Evolutionary conservation across 208 protist species (phyloP), one percentile per base, ranked within the genome.

Genomic region (Wallacemonas sp.): DNA sequence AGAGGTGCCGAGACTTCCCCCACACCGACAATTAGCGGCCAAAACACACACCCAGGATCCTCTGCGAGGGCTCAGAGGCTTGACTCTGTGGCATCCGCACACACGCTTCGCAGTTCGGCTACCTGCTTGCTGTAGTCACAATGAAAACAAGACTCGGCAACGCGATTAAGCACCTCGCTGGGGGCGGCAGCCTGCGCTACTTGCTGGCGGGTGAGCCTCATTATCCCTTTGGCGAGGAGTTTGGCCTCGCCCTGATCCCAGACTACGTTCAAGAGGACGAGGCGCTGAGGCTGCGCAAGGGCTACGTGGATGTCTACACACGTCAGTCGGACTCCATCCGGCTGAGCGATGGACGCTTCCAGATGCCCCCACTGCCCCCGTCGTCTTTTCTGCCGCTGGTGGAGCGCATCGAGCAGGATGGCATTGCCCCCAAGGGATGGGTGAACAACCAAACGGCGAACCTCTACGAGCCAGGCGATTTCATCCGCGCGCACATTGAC

Each of bases 381-480:
- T 71, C 33, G 52, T 92, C 82, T 17, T 93, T 95, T 63, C 52
- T 85, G 12, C 59, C 67, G 15, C 59, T 95, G 29, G 61, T 95
- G 24, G 81, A 92, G 36, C 78, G 89, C 26, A 77, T 95, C 0
- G 84, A 95, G 63, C 78, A 91, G 72, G 86, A 95, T 58, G 55
- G 78, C 5, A 48, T 93, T 34, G 80, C 92, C 9, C 89, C 87
- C 0, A 76, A 76, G 50, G 78, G 74, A 17, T 93, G 87, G 85
- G 67, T 95, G 12, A 95, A 95, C 63, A 93, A 95, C 54, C 89
- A 95, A 53, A 93, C 86, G 1, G 87, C 85, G 21, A 95, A 95
- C 61, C 76, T 95, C n/a, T 95, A 93, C 62, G 89, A 95, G 63
- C 70, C 81, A 3, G 87, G 85, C 5, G 86, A 95, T 59, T 95